Base-by-base conservation (phyloP, 345 rosid species). In the Populus pruinosa region DNA sequence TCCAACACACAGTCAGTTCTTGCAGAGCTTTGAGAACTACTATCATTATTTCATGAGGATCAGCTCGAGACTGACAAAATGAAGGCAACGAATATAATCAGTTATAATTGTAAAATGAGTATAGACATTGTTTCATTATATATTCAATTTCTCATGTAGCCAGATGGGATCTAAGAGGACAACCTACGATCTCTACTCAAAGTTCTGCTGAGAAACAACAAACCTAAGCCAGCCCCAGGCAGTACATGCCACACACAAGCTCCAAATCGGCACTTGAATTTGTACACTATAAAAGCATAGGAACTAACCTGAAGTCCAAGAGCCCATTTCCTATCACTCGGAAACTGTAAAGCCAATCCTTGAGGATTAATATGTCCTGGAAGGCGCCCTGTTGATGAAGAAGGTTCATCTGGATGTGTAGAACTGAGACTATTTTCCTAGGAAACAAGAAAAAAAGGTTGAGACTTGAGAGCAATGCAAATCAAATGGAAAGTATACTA, bases 1-100 rank as follows among this genome's bases (percentile, higher is more conserved):
- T 93, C 99, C 98, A 95, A 76, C 91, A 82, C 35, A 92, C 99
- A 76, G 88, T 91, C 86, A 96, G 83, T 74, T 92, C 94, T 86
- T 85, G 91, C 83, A 96, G 80, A 39, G 99, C 96, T 86, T 88
- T 90, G 73, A 92, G 92, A 76, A 95, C 92, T 76, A 89, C 94
- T 18, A 87, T 86, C 98, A 92, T 93, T 79, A 96, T 93, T 76
- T 92, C 96, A 73, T 91, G 93, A 6, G 98, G 99, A 75, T 87
- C 94, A 56, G 95, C 93, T 62, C 90, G 88, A 71, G 95, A 96
- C 98, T 93, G 86, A 61, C 76, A 78, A 85, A 76, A 59, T 14
- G 69, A 76, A 38, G 70, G 74, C 63, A 67, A 77, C 12, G 72
- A 75, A 75, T 18, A 62, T 62, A 4, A 67, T 67, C 49, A 78